Base-by-base conservation (phyloP, 202 grass and related monocot genomes). In the Panicum virgatum region DNA sequence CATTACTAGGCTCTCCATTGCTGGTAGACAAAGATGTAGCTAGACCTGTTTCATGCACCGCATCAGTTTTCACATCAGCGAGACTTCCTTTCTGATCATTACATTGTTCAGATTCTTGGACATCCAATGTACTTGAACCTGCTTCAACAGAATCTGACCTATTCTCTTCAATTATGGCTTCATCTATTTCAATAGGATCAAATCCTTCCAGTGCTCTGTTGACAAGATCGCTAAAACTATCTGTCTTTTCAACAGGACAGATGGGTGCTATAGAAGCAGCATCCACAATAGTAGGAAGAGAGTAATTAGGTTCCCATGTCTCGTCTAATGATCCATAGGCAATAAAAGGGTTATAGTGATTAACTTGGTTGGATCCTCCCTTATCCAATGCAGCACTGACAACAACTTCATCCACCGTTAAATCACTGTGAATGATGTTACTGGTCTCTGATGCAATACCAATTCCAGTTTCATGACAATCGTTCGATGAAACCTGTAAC, bases 181-280 rank as follows among this genome's bases (percentile, higher is more conserved):
- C 87, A 38, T 15, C 73, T 61, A 56, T 73, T 51, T 82, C 83
- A 78, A 68, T 25, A 52, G 25, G 45, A 78, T 86, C 61, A 65
- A 89, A 73, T 60, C 48, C 79, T 62, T 30, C 12, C 11, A 74
- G 34, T 54, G 74, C 15, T 29, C 88, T n/a, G 27, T 86, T 83
- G 73, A 90, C 51, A 14, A 90, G 73, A 83, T 90, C 88, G 52
- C 79, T 90, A 51, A 90, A 90, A 75, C 88, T 90, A 39, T 90
- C 88, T 52, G 73, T 90, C 53, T 86, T 90, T 66, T 82, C 83
- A 75, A 90, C 67, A 69, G 73, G 79, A 64, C 75, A 90, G 13
- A 77, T 57, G 23, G 80, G 88, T 46, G 52, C 54, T 36, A 65
- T 42, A 79, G 69, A 84, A 76, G 77, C 26, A 26, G 54, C 75